Percentiles rank a stretch among this genome's conserved stretches.
These are phyloP conservation scores for Sclerotinia borealis DNA, from an alignment of 2,329 filamentous ascomycete species.

Conservation along the genomic window DNA sequence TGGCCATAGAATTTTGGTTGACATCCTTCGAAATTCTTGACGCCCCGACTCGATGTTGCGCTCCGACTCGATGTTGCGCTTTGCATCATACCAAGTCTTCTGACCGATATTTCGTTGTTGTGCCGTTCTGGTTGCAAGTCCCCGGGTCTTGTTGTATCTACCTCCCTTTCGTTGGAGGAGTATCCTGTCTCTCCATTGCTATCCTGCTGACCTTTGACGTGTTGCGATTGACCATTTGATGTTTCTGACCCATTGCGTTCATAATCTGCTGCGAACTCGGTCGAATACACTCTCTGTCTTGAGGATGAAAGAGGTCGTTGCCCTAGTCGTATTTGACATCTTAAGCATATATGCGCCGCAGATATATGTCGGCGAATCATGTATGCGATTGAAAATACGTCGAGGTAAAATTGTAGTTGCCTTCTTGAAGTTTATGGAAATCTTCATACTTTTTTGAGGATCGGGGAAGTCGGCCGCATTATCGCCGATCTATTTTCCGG, in stretches of 20 bases:
- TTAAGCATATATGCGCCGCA: constrained; percentile 30
- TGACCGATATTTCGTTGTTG: background rate
- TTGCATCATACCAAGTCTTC: background rate
- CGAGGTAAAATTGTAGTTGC: background rate
- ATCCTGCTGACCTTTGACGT: background rate
- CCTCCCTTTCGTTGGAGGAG: background rate
- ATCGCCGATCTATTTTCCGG: background rate
- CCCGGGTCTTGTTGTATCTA: background rate
- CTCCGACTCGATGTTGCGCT: background rate
- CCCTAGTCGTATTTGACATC: constrained; percentile 29
- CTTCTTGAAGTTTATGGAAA: background rate
- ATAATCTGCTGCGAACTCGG: background rate
- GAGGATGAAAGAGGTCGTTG: constrained; percentile 10
- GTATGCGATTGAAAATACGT: constrained; percentile 25
- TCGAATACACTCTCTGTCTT: constrained; percentile 13
- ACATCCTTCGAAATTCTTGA: background rate
- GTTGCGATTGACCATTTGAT: background rate
- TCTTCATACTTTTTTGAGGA: background rate
- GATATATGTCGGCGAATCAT: constrained; percentile 29
- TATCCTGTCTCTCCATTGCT: background rate
- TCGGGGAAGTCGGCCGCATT: background rate
- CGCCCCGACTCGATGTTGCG: background rate
- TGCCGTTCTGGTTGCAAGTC: background rate
- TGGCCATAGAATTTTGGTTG: constrained; percentile 19
- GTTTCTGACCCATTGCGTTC: background rate